Evolutionary conservation across 345 rosid genomes (phyloP).

Genomic region (Syzygium jambos): DNA sequence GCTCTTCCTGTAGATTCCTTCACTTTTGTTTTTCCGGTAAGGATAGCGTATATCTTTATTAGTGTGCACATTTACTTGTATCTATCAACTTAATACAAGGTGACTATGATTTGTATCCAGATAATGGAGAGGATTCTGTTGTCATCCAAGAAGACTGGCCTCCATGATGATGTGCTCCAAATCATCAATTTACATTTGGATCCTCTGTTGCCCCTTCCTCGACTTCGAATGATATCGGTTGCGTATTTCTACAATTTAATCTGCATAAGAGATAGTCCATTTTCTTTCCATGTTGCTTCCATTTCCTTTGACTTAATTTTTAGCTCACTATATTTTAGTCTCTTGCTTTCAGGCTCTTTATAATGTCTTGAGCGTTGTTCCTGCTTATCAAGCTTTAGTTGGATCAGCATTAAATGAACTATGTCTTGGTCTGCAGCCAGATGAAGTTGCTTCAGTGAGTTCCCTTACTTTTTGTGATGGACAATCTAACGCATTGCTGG

Average conservation of each 20-base stretch:
- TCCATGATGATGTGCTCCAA: slow-evolving; percentile 79
- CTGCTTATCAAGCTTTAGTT: slow-evolving; percentile 72
- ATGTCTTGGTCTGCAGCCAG: slow-evolving; percentile 83
- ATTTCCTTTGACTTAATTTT: neutral
- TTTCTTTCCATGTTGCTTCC: neutral
- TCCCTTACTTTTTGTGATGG: neutral
- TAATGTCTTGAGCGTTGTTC: slow-evolving; percentile 82
- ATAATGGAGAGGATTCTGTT: slow-evolving; percentile 81
- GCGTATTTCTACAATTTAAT: slow-evolving; percentile 10
- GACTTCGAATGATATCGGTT: slow-evolving; percentile 94
- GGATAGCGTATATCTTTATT: slow-evolving; percentile 4
- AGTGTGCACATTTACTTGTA: neutral
- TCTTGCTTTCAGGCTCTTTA: slow-evolving; percentile 60
- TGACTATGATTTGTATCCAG: slow-evolving; percentile 20
- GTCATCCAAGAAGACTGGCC: slow-evolving; percentile 67
- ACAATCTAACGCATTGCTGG: neutral
- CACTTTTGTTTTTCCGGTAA: slow-evolving; percentile 84
- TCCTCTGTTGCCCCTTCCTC: slow-evolving; percentile 86
- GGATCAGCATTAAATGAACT: slow-evolving; percentile 89
- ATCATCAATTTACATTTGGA: slow-evolving; percentile 85
- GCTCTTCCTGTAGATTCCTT: slow-evolving; percentile 97
- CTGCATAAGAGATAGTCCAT: neutral
- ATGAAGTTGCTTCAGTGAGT: slow-evolving; percentile 79
- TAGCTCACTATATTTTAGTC: slow-evolving; percentile 3
- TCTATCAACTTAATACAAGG: slow-evolving; percentile 5